Base-by-base conservation (phyloP, 805 yeast genomes). In the Candida oleophila region DNA sequence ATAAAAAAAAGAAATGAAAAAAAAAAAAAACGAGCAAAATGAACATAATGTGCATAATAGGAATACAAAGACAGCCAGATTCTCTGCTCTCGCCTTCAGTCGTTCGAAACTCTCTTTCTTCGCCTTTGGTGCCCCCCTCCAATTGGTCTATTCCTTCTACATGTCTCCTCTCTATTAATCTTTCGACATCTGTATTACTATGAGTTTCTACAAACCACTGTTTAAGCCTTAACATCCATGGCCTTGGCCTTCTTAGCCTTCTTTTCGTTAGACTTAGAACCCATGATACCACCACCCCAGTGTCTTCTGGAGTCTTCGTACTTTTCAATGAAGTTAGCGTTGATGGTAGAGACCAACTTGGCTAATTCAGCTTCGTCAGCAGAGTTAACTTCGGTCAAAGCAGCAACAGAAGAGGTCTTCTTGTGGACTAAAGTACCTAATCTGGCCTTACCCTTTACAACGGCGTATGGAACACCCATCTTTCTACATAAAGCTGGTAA, bases 241-340 rank as follows among this genome's bases (percentile, higher is more conserved):
- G 77, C 76, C 76, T 78, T 83, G 58, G 82, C 85, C 68, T 74
- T 83, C 85, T 87, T 89, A 64, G 82, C 91, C 56, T 74, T 70
- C 81, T 86, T 89, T 69, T 84, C 94, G 67, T 81, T 82, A 68
- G 97, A 89, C 82, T 92, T 94, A 64, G 87, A 78, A 76, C 98
- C 97, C 83, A 94, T 80, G 76, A 89, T 71, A 83, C 99, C 99
- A 83, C 99, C 99, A 83, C 98, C 98, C 99, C 99, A 92, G 86
- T 89, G 96, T 80, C 89, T 90, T 84, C 95, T 92, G 71, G 81
- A 69, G 64, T 94, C 97, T 69, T 92, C 97, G 87, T 85, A 89
- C 78, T 89, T 89, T 71, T 88, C 96, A 64, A 76, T 73, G 78
- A 86, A 92, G 94, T 89, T 90, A 61, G 96, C 85, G 78, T 89